Evolutionary conservation across 1,284 basidiomycete species (phyloP).

Genomic region (Phaffia rhodozyma): DNA sequence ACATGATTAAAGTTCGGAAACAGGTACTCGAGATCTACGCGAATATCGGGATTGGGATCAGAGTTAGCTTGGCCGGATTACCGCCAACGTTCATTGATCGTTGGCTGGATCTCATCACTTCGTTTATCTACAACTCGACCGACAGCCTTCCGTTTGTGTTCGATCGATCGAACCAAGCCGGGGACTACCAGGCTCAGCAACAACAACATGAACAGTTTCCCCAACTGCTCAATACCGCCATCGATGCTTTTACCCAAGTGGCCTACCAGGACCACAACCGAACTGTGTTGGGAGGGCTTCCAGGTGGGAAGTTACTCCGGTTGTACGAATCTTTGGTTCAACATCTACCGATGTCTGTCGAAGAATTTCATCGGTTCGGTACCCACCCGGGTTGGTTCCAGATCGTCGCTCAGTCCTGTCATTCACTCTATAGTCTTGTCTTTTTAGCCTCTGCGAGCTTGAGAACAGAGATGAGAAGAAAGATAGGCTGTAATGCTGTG

Average conservation of each 20-base stretch:
- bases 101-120: conserved; percentile 57
- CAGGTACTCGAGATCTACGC: conserved; percentile 63
- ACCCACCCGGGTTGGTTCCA: conserved; percentile 55
- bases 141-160: conserved; percentile 41
- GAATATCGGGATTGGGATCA: conserved; percentile 48
- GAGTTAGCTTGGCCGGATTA: conserved; percentile 37
- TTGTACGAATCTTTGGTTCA: conserved; percentile 61
- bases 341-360: conserved; percentile 63
- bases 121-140: conserved; percentile 58
- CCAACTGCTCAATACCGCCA: conserved; percentile 55
- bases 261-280: conserved; percentile 69
- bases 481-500: conserved; percentile 34
- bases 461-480: conserved; percentile 54
- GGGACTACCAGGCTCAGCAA: conserved; percentile 28
- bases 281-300: conserved; percentile 49
- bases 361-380: conserved; percentile 53
- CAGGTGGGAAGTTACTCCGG: conserved; percentile 46
- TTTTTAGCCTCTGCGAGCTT: conserved; percentile 66
- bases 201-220: conserved; percentile 35
- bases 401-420: conserved; percentile 63
- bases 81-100: conserved; percentile 41
- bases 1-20: conserved; percentile 61
- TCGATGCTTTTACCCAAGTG: conserved; percentile 71
- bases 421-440: conserved; percentile 72
- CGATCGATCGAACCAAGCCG: conserved; percentile 44